phyloP scores from a whole-genome alignment of 2,329 filamentous ascomycete species.

The Talaromyces marneffei region DNA sequence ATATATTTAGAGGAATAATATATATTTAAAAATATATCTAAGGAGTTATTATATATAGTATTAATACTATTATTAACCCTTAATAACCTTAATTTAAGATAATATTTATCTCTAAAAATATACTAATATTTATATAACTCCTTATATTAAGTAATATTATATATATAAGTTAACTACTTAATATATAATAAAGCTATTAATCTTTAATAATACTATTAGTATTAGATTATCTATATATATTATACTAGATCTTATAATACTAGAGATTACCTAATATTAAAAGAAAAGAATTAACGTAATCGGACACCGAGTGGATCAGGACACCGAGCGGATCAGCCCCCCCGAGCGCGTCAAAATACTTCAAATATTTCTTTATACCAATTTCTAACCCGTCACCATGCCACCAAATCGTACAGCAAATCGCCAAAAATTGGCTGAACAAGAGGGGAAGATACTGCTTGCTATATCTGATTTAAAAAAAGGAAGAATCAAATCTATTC shows the following conservation, averaged over 20 bases:
- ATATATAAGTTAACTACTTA: not conserved
- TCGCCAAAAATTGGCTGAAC: too few relatives aligned
- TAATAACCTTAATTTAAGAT: not conserved
- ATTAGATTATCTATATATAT: not conserved
- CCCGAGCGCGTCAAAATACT: too few relatives aligned
- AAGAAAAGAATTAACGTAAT: not conserved
- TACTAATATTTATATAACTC: not conserved
- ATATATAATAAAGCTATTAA: not conserved
- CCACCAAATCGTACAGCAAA: too few relatives aligned
- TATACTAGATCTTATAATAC: not conserved
- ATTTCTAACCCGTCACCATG: too few relatives aligned
- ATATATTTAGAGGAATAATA: not conserved
- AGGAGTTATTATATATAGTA: not conserved
- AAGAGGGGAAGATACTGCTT: too few relatives aligned
- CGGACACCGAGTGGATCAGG: too few relatives aligned
- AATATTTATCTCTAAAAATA: not conserved
- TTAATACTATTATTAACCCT: not conserved
- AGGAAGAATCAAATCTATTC: too few relatives aligned
- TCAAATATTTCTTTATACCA: too few relatives aligned
- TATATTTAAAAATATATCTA: not conserved
- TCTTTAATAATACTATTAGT: not conserved
- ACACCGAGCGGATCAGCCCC: too few relatives aligned
- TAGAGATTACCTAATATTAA: not conserved
- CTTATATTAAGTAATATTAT: not conserved
- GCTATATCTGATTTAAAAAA: too few relatives aligned